Evolutionary conservation across 2,329 filamentous ascomycete genomes (phyloP).

Genomic region (Sclerotinia trifoliorum): DNA sequence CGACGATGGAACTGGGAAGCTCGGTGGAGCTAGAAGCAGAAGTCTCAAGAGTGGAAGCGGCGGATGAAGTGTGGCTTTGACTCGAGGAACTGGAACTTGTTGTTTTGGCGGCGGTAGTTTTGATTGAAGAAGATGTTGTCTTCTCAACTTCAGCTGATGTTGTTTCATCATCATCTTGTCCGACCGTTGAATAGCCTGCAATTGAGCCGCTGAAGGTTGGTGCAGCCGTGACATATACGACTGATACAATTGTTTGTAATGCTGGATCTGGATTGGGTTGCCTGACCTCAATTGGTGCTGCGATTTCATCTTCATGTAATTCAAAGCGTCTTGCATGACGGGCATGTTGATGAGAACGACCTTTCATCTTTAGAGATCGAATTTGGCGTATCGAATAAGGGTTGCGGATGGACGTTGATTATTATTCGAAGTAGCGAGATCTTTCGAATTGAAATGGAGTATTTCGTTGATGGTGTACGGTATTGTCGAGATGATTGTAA

Average conservation of each 20-base stretch:
- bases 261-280: slow-evolving; percentile 17
- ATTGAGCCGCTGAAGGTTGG: slow-evolving; percentile 53
- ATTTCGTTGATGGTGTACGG: not conserved
- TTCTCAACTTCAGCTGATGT: slow-evolving; percentile 16
- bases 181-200: slow-evolving; percentile 48
- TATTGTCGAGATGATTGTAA: not conserved
- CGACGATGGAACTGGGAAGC: slow-evolving; percentile 28
- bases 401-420: slow-evolving; percentile 6
- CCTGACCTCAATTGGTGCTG: slow-evolving; percentile 24
- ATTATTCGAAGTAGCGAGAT: not conserved
- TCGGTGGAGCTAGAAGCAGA: slow-evolving; percentile 9
- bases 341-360: slow-evolving; percentile 32
- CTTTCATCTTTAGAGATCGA: slow-evolving; percentile 29
- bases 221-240: slow-evolving; percentile 52
- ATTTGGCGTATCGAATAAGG: slow-evolving; percentile 15
- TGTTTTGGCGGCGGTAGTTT: slow-evolving; percentile 6
- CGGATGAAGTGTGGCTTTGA: slow-evolving; percentile 9
- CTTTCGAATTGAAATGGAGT: not conserved
- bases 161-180: slow-evolving; percentile 21
- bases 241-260: slow-evolving; percentile 41
- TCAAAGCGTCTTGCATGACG: slow-evolving; percentile 28
- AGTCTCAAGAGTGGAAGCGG: slow-evolving; percentile 15
- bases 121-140: not conserved
- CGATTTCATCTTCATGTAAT: slow-evolving; percentile 26
- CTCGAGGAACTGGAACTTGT: not conserved